Evolutionary conservation across 257 asterid genomes (phyloP).

Genomic region (Gynochthodes officinalis): DNA sequence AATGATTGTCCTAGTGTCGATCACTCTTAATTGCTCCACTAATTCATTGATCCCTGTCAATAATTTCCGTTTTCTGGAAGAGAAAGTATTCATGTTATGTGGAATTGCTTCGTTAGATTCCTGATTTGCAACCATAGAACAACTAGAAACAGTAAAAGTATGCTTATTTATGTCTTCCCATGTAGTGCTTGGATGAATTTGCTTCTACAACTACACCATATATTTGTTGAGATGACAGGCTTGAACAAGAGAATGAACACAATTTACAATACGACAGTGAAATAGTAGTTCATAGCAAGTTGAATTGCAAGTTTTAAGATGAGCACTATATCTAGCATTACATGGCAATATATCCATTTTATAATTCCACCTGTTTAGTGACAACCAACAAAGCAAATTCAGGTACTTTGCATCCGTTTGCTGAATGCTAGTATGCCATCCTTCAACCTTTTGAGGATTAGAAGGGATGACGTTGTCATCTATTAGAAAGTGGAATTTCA

Average conservation of each 20-base stretch:
- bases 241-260: not conserved
- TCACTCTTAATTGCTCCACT: not conserved
- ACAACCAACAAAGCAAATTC: not conserved
- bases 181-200: not conserved
- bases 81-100: no score
- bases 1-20: not conserved
- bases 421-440: constrained; percentile 12
- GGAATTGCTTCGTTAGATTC: no score
- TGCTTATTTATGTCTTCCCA: no score
- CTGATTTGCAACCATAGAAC: no score
- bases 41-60: not conserved
- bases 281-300: not conserved
- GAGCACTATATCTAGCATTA: not conserved
- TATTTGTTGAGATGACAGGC: not conserved
- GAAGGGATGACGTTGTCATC: constrained; percentile 14
- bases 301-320: no score
- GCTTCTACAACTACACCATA: not conserved
- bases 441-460: constrained; percentile 14
- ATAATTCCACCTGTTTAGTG: not conserved
- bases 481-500: constrained; percentile 19
- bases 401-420: constrained; percentile 7
- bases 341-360: not conserved
- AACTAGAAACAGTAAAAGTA: no score
- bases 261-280: not conserved
- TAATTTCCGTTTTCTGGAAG: not conserved